phyloP scores from a whole-genome alignment of 352 stramenopile species.

The Thalassiosira oceanica region DNA sequence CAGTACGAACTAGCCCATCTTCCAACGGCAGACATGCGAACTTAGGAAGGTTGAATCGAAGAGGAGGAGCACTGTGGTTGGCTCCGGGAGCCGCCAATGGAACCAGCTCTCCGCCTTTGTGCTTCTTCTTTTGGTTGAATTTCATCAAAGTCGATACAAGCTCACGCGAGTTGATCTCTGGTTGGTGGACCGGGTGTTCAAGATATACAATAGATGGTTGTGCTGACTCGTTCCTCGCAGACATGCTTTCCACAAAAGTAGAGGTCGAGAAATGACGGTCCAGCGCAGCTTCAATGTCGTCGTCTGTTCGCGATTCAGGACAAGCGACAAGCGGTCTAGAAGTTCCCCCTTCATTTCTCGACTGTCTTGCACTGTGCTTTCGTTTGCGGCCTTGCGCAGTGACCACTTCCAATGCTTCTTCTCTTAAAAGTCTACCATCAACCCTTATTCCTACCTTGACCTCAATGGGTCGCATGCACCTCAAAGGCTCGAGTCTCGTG shows the following conservation, averaged over 20 bases:
- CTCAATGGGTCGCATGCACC: constrained; percentile 53
- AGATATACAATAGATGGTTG: constrained; percentile 40
- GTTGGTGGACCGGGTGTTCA: constrained; percentile 9
- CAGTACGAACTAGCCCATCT: constrained; percentile 48
- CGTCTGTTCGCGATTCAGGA: constrained; percentile 31
- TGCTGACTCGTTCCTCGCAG: no score
- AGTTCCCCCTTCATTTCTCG: constrained; percentile 21
- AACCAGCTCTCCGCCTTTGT: constrained; percentile 18
- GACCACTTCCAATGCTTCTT: constrained; percentile 45
- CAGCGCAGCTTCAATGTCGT: constrained; percentile 45
- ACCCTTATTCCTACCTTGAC: constrained; percentile 66
- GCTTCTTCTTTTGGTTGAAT: constrained; percentile 42
- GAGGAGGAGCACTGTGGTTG: neutral
- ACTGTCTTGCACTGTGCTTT: constrained; percentile 45
- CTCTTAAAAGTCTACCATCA: constrained; percentile 53
- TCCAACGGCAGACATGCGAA: constrained; percentile 61
- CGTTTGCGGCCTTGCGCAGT: constrained; percentile 27
- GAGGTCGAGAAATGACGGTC: neutral
- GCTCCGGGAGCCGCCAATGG: constrained; percentile 9
- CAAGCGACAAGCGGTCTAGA: constrained; percentile 11
- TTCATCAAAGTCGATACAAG: constrained; percentile 51
- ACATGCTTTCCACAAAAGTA: no score
- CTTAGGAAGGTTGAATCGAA: constrained; percentile 26
- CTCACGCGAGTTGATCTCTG: constrained; percentile 24
- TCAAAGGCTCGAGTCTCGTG: constrained; percentile 35